A percentile compares a stretch with the other conserved stretches of the same genome.
Evolutionary conservation across 2,329 filamentous ascomycete genomes (phyloP).

Genomic region (Hypoxylon sp.): DNA sequence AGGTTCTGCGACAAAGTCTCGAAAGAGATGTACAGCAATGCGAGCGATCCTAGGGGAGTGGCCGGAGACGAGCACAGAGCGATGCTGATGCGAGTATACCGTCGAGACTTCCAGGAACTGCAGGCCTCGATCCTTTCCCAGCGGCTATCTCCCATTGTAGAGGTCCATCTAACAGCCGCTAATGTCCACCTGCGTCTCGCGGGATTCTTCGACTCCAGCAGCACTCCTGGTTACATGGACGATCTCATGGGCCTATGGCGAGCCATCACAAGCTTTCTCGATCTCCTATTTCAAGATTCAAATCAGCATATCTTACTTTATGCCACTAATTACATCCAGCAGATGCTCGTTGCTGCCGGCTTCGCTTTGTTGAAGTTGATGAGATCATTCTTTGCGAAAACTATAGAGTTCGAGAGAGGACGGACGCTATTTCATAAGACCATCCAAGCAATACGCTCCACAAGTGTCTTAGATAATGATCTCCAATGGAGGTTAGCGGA

Average conservation of each 20-base stretch:
- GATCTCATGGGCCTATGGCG: constrained; percentile 82
- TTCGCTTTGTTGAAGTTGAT: constrained; percentile 84
- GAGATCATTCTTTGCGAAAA: constrained; percentile 79
- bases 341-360: constrained; percentile 85
- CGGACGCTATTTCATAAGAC: constrained; percentile 78
- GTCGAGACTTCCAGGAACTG: constrained; percentile 73
- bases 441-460: constrained; percentile 76
- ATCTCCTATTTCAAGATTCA: constrained; percentile 69
- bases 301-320: constrained; percentile 72
- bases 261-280: constrained; percentile 76
- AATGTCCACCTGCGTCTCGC: constrained; percentile 81
- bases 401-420: constrained; percentile 77
- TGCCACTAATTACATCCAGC: constrained; percentile 81
- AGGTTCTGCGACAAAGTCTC: constrained; percentile 82
- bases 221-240: constrained; percentile 76
- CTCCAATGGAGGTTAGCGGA: constrained; percentile 83
- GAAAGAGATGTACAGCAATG: constrained; percentile 83
- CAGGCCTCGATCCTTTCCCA: constrained; percentile 71
- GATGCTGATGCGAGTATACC: constrained; percentile 75
- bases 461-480: constrained; percentile 82
- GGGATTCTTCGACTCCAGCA: constrained; percentile 84
- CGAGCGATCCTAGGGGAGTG: constrained; percentile 77
- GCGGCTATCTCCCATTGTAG: constrained; percentile 68
- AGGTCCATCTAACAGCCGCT: constrained; percentile 78
- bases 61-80: constrained; percentile 75